These are phyloP conservation scores for Gelatoporia subvermispora DNA, from an alignment of 768 basidiomycete species.

Conservation along the genomic window DNA sequence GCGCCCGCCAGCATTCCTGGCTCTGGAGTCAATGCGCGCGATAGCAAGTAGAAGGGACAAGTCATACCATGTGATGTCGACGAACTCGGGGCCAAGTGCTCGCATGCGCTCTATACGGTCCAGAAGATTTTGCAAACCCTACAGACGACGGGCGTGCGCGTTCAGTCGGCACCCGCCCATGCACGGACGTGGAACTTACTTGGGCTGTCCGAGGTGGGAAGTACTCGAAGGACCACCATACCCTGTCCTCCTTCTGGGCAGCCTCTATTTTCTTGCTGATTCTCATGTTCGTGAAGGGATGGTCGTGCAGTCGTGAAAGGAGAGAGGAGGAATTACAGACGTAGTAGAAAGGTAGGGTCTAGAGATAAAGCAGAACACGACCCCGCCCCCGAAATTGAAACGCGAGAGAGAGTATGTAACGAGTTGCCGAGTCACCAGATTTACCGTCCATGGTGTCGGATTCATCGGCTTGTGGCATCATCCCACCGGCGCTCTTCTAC, in stretches of 20 bases:
- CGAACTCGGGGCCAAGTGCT: conserved; percentile 90
- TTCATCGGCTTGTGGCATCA: no score
- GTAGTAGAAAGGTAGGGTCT: background rate
- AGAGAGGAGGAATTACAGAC: background rate
- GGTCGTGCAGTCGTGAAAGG: conserved; percentile 10
- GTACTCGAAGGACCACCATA: conserved; percentile 99
- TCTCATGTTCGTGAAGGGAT: conserved; percentile 56
- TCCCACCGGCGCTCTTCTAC: no score
- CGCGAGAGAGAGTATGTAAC: conserved; percentile 3
- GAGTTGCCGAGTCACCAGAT: no score
- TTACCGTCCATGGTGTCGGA: no score
- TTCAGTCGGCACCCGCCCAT: no score
- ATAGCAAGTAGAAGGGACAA: conserved; percentile 2
- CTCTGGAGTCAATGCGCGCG: background rate
- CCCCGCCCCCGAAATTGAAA: conserved; percentile 1
- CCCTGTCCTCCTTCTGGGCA: conserved; percentile 76
- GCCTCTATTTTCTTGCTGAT: conserved; percentile 91
- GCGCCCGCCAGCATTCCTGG: conserved; percentile 93
- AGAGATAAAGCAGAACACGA: conserved; percentile 6
- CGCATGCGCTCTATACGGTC: conserved; percentile 99
- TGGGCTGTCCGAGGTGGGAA: conserved; percentile 95
- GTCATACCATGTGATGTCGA: conserved; percentile 87
- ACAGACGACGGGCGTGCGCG: background rate
- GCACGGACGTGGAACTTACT: conserved; percentile 37
- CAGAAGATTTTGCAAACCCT: conserved; percentile 93